Evolutionary conservation across 441 rosid genomes (phyloP).

Genomic region (Erodium texanum): DNA sequence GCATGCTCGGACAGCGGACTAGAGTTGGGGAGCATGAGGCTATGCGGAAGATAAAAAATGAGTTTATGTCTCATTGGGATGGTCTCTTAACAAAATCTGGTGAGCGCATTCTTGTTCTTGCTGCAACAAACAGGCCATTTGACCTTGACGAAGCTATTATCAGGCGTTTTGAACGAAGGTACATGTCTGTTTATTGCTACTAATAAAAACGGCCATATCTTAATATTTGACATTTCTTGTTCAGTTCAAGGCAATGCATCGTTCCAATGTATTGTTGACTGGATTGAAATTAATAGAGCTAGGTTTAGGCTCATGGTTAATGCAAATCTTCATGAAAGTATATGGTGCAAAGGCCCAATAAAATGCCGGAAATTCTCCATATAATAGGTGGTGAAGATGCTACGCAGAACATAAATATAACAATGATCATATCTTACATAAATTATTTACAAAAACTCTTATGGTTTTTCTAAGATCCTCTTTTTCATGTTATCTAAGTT

Average conservation of each 20-base stretch:
- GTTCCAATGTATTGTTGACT: too few relatives aligned
- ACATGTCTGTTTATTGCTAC: neutral
- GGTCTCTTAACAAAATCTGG: slow-evolving; percentile 76
- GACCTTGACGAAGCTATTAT: slow-evolving; percentile 97
- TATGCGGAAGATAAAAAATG: slow-evolving; percentile 95
- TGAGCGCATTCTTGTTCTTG: slow-evolving; percentile 78
- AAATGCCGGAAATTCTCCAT: too few relatives aligned
- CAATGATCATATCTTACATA: too few relatives aligned
- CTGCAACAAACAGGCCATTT: slow-evolving; percentile 89
- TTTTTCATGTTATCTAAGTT: too few relatives aligned
- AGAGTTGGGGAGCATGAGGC: slow-evolving; percentile 96
- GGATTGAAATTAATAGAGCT: too few relatives aligned
- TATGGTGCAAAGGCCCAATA: neutral
- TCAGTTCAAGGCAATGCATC: neutral
- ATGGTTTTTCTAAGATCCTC: too few relatives aligned
- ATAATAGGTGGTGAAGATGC: too few relatives aligned
- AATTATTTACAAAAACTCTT: too few relatives aligned
- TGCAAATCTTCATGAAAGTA: neutral
- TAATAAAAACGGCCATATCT: neutral
- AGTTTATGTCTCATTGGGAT: slow-evolving; percentile 95
- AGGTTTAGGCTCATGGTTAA: too few relatives aligned
- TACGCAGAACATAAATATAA: too few relatives aligned
- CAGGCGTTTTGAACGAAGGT: slow-evolving; percentile 22
- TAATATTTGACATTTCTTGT: neutral
- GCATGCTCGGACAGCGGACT: slow-evolving; percentile 91